Base-by-base conservation (phyloP, 495 filamentous ascomycete species). In the Trichoderma parareesei region DNA sequence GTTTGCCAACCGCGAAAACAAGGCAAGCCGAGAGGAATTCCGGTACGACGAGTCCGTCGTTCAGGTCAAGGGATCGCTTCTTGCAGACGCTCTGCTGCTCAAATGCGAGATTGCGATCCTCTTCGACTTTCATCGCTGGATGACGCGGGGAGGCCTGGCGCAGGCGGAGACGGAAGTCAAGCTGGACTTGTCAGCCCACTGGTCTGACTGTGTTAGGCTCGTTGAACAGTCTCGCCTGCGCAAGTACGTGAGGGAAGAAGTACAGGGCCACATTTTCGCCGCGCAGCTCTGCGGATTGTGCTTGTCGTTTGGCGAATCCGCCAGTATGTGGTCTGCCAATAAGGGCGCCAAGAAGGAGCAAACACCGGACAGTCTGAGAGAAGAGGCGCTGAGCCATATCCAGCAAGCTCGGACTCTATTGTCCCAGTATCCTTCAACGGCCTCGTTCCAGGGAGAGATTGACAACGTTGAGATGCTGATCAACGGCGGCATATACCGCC, bases 41-140 rank as follows among this genome's bases (percentile, higher is more conserved):
- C 62, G 69, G 33, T 76, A 81, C 38, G 76, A 81, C 35, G 73
- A 76, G 63, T 71, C 76, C 1, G 69, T 72, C 46, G 74, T 86
- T 37, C 82, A 87, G 63, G 73, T 74, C 13, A 78, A 80, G 18
- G 78, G 77, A 2, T 67, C 72, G 4, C 67, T 85, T 38, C 79
- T 84, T 63, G 80, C 82, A 13, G 75, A 72, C 13, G 73, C 77
- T 2, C 77, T 90, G 9, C 67, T 79, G 27, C 68, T 88, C 2
- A 80, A 81, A 59, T 82, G 83, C 65, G 83, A 87, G 49, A 76
- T 84, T 63, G 71, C 78, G 14, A 75, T 87, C 43, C 70, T 90
- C 18, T 74, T 76, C 20, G 82, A 87, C 66, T 85, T 87, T 66
- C 67, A 85, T 43, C 61, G 64, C 40, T 70, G 78, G n/a, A 70